Evolutionary conservation across 768 basidiomycete genomes (phyloP), one percentile per base, ranked within the genome.

Genomic region (Collybia sp.): DNA sequence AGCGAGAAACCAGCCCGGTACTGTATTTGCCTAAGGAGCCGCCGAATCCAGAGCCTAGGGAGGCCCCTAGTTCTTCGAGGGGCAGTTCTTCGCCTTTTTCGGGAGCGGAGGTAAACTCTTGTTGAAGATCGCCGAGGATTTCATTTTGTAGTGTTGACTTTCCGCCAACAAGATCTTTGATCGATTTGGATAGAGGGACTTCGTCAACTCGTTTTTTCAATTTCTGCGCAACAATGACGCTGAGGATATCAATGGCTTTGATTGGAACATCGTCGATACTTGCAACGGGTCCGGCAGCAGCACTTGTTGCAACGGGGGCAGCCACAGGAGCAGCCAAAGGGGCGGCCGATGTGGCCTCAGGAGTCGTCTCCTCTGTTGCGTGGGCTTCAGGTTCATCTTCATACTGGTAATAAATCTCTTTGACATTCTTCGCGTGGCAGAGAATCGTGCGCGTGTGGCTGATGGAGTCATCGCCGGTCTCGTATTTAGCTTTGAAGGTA

Each of bases 131-230:
- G 40, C 96, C 96, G 37, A 99, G 72, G 51, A 99, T 97, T 64
- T 99, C 96, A 63, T 99, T 99, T 69, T 98, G 96, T 48, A 99
- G 74, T 0, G 96, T 99, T 13, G 95, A 98, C 69, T 99, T 99
- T 53, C 96, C 96, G 20, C 93, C 93, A 39, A 96, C 94, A 45
- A 99, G 86, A 58, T 99, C 96, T 67, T 99, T 98, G 75, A 99
- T 93, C 0, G 93, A 87, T 67, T 99, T 99, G 50, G 82, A 77
- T 6, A 93, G 71, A 4, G 93, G 90, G 46, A 98, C 73, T 58
- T 98, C 96, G 41, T 85, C 80, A 20, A 93, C 76, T 45, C 75
- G 79, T 77, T 99, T 99, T 84, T 99, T 99, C 59, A 99, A 71
- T 69, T 99, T 99, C 72, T 99, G 96, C 0, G 96, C 93, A 47